Conservation (phyloP, 2,329 filamentous ascomycete species). For the Clarireedia paspali region DNA sequence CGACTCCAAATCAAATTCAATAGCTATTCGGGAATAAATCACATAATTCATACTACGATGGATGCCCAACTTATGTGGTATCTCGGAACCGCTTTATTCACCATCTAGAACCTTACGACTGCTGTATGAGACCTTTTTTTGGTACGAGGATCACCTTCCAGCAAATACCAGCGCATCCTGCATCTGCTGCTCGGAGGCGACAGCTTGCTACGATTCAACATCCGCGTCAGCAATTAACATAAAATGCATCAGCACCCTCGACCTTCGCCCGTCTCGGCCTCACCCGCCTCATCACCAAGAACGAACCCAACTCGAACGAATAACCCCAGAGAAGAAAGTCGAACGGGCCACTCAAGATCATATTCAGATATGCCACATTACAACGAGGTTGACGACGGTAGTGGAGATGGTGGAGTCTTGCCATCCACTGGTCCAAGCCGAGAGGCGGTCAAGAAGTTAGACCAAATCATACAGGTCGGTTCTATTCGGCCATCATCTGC, state of each 20-base stretch:
- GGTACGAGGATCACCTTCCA: slow-evolving; percentile 15
- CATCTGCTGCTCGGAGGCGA: slow-evolving; percentile 13
- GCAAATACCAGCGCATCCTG: slow-evolving; percentile 15
- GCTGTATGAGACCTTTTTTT: slow-evolving; percentile 14
- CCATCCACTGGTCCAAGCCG: slow-evolving; percentile 44
- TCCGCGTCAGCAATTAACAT: slow-evolving; percentile 12
- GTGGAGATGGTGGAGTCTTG: slow-evolving; percentile 35
- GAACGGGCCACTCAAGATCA: slow-evolving; percentile 35
- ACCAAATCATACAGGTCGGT: slow-evolving; percentile 83
- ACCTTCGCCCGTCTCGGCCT: slow-evolving; percentile 62
- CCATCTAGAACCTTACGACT: slow-evolving; percentile 24
- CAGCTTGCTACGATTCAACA: slow-evolving; percentile 17
- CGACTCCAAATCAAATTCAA: background rate
- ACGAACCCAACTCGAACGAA: slow-evolving; percentile 67
- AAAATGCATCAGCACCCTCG: slow-evolving; percentile 89
- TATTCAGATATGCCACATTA: slow-evolving; percentile 41
- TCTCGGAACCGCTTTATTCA: slow-evolving; percentile 21
- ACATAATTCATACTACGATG: slow-evolving; percentile 22
- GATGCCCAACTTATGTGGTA: slow-evolving; percentile 30
- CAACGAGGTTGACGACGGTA: slow-evolving; percentile 40
- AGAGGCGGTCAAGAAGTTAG: slow-evolving; percentile 71
- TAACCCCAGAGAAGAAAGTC: slow-evolving; percentile 61
- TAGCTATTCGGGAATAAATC: slow-evolving; percentile 3
- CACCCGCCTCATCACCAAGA: slow-evolving; percentile 63
- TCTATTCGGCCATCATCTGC: slow-evolving; percentile 6